These are phyloP conservation scores for Carnegiea gigantea DNA, from an alignment of 179 eudicot species.

Conservation along the genomic window DNA sequence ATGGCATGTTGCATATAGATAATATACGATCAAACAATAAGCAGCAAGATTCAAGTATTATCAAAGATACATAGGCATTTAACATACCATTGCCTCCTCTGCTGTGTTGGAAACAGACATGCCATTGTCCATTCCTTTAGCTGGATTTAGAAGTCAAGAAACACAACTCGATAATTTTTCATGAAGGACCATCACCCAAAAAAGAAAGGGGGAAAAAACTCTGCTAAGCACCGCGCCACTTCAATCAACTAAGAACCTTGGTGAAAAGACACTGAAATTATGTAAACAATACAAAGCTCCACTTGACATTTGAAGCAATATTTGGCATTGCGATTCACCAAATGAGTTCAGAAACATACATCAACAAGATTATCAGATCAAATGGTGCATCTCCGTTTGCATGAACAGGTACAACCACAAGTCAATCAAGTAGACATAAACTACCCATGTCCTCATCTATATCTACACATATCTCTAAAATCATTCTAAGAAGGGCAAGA, in stretches of 20 bases:
- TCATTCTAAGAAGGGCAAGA: not conserved
- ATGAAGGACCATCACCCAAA: not conserved
- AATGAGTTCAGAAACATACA: slow-evolving; percentile 7
- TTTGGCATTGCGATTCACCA: not conserved
- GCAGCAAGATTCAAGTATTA: not conserved
- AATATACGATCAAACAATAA: not conserved
- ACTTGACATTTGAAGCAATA: not conserved
- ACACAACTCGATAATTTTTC: not conserved
- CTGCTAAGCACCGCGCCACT: not conserved
- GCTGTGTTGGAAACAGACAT: slow-evolving; percentile 17
- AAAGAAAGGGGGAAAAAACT: not conserved
- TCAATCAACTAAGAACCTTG: not conserved
- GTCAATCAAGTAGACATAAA: not conserved
- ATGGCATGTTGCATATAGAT: not conserved
- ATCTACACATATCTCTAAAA: not conserved
- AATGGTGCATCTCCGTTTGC: not conserved
- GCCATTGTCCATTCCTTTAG: slow-evolving; percentile 16
- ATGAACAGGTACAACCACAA: not conserved
- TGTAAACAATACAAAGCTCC: not conserved
- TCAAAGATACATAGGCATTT: not conserved
- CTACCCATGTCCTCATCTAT: not conserved
- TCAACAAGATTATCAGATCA: not conserved
- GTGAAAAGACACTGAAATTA: not conserved
- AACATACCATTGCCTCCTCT: slow-evolving; percentile 25
- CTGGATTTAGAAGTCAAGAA: slow-evolving; percentile 25